phyloP scores from a whole-genome alignment of 2,329 filamentous ascomycete genomes.

The Xylaria sp. region DNA sequence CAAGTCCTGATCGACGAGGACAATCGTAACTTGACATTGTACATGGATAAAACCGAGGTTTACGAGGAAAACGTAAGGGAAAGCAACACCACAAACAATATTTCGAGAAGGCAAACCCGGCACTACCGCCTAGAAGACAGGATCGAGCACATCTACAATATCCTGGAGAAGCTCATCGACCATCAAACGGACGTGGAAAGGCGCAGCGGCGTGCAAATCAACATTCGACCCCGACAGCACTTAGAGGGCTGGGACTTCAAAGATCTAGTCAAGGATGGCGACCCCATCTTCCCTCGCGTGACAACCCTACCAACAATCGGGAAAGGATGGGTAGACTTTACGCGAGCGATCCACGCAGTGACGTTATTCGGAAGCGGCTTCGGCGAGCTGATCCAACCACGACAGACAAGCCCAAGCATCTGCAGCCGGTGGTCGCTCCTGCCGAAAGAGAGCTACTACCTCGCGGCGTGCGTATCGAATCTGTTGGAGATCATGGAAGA shows the following conservation, averaged over 20 bases:
- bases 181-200: constrained; percentile 47
- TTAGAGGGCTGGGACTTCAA: constrained; percentile 48
- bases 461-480: constrained; percentile 46
- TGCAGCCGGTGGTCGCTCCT: constrained; percentile 46
- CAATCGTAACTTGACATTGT: constrained; percentile 34
- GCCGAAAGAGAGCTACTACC: constrained; percentile 46
- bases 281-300: constrained; percentile 42
- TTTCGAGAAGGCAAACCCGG: constrained; percentile 27
- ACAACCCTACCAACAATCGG: constrained; percentile 28
- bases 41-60: constrained; percentile 38
- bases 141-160: constrained; percentile 45
- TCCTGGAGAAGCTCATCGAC: constrained; percentile 48
- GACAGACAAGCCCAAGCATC: constrained; percentile 14
- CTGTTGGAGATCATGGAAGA: constrained; percentile 47
- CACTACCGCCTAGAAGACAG: constrained; percentile 42
- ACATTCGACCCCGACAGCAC: constrained; percentile 37
- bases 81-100: constrained; percentile 1
- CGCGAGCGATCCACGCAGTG: constrained; percentile 43
- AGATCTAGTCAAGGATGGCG: constrained; percentile 46
- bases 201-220: constrained; percentile 37
- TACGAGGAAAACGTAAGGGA: constrained; percentile 18
- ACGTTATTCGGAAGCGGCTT: constrained; percentile 42
- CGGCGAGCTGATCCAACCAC: constrained; percentile 41
- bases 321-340: constrained; percentile 42
- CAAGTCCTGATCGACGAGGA: constrained; percentile 31